Conservation (phyloP, 2,329 filamentous ascomycete genomes). For the Calonectria montana region DNA sequence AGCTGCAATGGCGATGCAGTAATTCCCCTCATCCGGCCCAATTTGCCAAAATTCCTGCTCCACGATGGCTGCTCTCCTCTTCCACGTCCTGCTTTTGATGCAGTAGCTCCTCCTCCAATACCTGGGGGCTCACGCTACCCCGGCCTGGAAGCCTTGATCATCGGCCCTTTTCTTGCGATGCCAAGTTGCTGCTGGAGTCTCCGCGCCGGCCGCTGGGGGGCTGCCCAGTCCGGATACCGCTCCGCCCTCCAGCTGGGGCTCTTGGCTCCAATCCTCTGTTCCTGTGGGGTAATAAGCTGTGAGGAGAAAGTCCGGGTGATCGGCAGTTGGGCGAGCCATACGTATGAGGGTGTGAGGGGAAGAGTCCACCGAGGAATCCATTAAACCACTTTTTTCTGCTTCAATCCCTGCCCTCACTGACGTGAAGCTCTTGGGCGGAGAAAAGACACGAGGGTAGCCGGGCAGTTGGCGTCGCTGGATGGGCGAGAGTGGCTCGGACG, state of each 20-base stretch:
- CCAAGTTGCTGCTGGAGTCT: slow-evolving; percentile 13
- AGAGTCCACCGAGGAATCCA: slow-evolving; percentile 2
- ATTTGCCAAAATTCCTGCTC: slow-evolving; percentile 4
- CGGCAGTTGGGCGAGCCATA: slow-evolving; percentile 8
- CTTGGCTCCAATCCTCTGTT: slow-evolving; percentile 9
- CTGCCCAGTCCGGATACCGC: slow-evolving; percentile 13
- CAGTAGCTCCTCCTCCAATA: slow-evolving; percentile 1
- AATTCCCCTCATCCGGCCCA: slow-evolving; percentile 4
- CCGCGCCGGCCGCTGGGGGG: neutral
- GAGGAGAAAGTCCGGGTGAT: slow-evolving; percentile 3
- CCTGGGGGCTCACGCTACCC: slow-evolving; percentile 3
- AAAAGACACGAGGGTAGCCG: neutral
- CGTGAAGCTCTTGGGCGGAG: neutral
- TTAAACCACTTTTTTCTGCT: slow-evolving; percentile 13
- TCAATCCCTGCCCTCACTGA: neutral
- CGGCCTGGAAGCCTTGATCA: slow-evolving; percentile 11
- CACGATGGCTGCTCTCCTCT: neutral
- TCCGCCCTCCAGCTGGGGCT: slow-evolving; percentile 12
- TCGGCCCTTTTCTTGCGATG: slow-evolving; percentile 27
- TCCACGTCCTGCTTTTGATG: neutral
- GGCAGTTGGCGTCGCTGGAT: neutral
- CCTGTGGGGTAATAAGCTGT: slow-evolving; percentile 16
- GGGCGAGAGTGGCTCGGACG: neutral
- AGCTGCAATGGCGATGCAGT: neutral
- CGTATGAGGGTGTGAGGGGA: neutral